Evolutionary conservation across 495 filamentous ascomycete species (phyloP), one percentile per base, ranked within the genome.

Genomic region (Bathelium albidoporum): DNA sequence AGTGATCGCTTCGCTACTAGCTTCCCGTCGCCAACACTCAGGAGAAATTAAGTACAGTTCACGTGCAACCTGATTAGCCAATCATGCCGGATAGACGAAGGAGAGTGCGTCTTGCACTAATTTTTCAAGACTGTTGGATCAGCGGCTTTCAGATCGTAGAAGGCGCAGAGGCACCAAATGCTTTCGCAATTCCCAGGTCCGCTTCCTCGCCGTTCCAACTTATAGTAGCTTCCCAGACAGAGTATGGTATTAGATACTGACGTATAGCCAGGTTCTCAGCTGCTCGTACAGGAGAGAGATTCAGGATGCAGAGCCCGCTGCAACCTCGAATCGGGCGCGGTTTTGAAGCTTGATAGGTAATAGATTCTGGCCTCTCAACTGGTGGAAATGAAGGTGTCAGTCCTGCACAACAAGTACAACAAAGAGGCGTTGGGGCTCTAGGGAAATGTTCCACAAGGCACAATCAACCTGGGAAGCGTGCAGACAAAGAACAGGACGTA

Each of bases 401-500:
- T 55, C 49, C 22, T 55, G 49, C 49, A 29, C 24, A 55, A 55
- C 24, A 29, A 9, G 20, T 11, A 11, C 22, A 29, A 55, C 4
- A 55, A 55, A 55, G 49, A 55, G 24, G 24, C 4, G 29, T 28
- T 55, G 11, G 1, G 49, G 24, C 49, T 18, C 5, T 55, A 29
- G 20, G 49, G 24, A 29, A 29, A 26, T 3, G 49, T 55, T 55
- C 20, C 49, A 55, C 24, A 16, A 55, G 16, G 22, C 20, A 11
- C 49, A 55, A 11, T 55, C 20, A 20, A 12, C 0, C 16, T 20
- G 49, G 9, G 24, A 18, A 20, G 24, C 49, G 20, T 55, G 49
- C 49, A 29, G 49, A 55, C 49, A 55, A 55, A 55, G 49, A 29
- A 55, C 49, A 24, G 49, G 20, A 55, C 49, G 49, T 55, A 55